Base-by-base conservation (phyloP, 306 rosid genomes). In the Spatholobus suberectus region DNA sequence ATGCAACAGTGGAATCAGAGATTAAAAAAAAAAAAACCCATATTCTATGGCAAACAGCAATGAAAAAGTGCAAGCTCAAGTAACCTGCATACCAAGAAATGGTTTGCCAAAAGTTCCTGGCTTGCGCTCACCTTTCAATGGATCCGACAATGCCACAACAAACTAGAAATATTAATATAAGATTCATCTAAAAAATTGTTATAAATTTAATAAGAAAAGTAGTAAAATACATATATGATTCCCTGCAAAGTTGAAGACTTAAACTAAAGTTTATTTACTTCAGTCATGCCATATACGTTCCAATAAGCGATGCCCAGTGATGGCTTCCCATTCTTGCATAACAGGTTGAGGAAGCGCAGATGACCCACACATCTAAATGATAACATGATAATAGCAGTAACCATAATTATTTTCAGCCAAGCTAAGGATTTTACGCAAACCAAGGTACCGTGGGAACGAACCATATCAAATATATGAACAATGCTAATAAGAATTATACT, bases 101-200 rank as follows among this genome's bases (percentile, higher is more conserved):
- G 99, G 99, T 82, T 93, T 95, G 63, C 98, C 99, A 59, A 93
- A 97, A 2, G 96, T 93, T 69, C 99, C 97, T n/a, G 95, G 90
- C 84, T 96, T 96, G 81, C 99, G 88, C 75, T 89, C 86, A 43
- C 97, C 98, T 80, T 86, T 89, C 80, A 96, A 87, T 70, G 99
- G 99, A 91, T 96, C 92, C 71, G 99, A 89, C 86, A 96, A 84
- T 83, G 99, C 89, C 99, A 96, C 92, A 87, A 93, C 96, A 85
- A 96, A 96, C 99, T 96, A 88, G 79, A 83, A 79, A 85, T 34
- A 87, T 75, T 26, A 81, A 20, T 11, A 27, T 79, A 41, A 81
- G 86, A 52, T 73, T 73, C 71, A 59, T 29, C 14, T 46, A 27
- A 68, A 77, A 81, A n/a, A n/a, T n/a, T n/a, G n/a, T n/a, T n/a